Evolutionary conservation across 192 early-diverging fungal genomes (phyloP), one percentile per base, ranked within the genome.

Genomic region (Chytriomyces confervae): DNA sequence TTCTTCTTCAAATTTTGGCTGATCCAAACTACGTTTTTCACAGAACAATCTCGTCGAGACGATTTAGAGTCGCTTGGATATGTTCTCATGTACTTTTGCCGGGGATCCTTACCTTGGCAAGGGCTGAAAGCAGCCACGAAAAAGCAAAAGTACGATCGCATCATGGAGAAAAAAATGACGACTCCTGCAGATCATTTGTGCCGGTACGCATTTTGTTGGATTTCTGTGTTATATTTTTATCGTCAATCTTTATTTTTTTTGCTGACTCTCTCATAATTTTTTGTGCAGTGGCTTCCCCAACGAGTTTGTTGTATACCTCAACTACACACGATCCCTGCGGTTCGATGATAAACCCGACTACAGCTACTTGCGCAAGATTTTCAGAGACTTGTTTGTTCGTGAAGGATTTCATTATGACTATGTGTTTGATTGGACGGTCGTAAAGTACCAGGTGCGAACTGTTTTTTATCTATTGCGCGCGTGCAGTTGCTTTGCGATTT

Each of bases 131-230:
- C 89, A 3, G 86, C 86, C 8, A 89, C 85, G 10, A 90, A 90
- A 80, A 90, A 90, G 77, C 86, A 90, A 79, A 89, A 90, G 81
- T 91, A 91, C 78, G 89, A 91, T 77, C 77, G 89, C 20, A 91
- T 91, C 69, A 91, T 91, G 89, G 89, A 91, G 79, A 91, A 91
- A 86, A 91, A 91, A 75, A 91, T 91, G 89, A 91, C 89, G 20
- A 91, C 89, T 6, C 89, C 89, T n/a, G 89, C 89, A 3, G 89
- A 91, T 62, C 80, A 88, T 44, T 74, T 91, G 13, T 87, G 85
- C 82, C 64, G 84, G 85, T 86, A 60, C 18, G 75, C 27, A 62
- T 49, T 53, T 50, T 50, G 7, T 67, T 16, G 36, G 18, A 89
- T 77, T 89, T 88, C 77, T 57, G 20, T 2, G 2, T 36, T 4